Evolutionary conservation across 2,329 filamentous ascomycete genomes (phyloP).

Genomic region (Drechslerella dactyloides): DNA sequence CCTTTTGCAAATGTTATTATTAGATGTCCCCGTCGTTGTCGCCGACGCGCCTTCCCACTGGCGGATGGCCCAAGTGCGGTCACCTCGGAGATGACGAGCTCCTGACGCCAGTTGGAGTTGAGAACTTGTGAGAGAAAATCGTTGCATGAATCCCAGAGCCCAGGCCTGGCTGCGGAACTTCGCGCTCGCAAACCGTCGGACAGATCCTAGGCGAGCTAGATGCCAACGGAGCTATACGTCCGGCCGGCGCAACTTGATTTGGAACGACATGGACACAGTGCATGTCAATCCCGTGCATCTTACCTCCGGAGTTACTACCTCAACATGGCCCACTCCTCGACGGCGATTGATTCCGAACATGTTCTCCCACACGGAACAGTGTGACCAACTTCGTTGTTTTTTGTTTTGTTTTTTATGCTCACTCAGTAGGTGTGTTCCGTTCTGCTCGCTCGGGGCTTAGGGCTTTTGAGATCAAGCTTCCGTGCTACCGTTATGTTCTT

Average conservation of each 20-base stretch:
- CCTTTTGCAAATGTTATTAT: constrained; percentile 1
- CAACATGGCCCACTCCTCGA: constrained; percentile 18
- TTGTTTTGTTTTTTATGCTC: constrained; percentile 1
- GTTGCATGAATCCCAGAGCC: not conserved
- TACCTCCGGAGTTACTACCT: constrained; percentile 27
- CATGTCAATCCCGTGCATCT: constrained; percentile 7
- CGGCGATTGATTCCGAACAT: constrained; percentile 28
- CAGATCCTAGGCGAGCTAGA: not conserved
- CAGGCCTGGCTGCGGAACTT: constrained; percentile 3
- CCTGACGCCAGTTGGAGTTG: constrained; percentile 7
- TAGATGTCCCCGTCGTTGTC: constrained; percentile 15
- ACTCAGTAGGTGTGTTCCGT: not conserved
- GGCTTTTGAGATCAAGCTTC: constrained; percentile 9
- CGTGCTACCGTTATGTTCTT: constrained; percentile 8
- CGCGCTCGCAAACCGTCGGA: not conserved
- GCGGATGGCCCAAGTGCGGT: not conserved
- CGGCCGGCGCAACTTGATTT: not conserved
- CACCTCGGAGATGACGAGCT: constrained; percentile 35
- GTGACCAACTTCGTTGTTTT: not conserved
- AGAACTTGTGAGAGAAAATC: not conserved
- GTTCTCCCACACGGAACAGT: constrained; percentile 5
- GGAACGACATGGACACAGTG: constrained; percentile 12
- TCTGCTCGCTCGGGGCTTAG: not conserved
- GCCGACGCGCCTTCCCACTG: constrained; percentile 37
- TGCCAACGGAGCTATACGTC: not conserved